Conservation (phyloP, 116 monocot species). For the Dioscorea cayenensis region DNA sequence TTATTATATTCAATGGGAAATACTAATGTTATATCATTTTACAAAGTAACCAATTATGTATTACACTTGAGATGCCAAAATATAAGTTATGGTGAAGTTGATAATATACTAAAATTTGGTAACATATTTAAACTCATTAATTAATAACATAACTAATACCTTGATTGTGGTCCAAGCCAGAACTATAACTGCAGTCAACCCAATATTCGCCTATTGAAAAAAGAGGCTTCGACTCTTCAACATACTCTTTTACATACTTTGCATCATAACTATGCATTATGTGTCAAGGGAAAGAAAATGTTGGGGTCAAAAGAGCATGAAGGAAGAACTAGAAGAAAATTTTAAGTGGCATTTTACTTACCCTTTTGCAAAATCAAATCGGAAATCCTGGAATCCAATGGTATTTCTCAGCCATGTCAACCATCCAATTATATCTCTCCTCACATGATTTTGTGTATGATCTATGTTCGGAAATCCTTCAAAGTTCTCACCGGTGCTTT, state of each 20-base stretch:
- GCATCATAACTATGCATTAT: conserved; percentile 48
- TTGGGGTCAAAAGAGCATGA: background rate
- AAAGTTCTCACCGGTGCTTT: conserved; percentile 71
- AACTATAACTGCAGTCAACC: conserved; percentile 63
- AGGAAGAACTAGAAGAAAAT: background rate
- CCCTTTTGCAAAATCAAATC: conserved; percentile 95
- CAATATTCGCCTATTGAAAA: conserved; percentile 86
- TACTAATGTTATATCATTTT: no score
- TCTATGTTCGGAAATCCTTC: conserved; percentile 77
- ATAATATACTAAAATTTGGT: no score
- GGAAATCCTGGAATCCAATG: conserved; percentile 83
- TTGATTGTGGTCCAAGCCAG: conserved; percentile 77
- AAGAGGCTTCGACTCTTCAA: conserved; percentile 62
- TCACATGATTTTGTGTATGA: conserved; percentile 69
- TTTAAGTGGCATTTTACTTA: background rate
- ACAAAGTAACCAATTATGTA: no score
- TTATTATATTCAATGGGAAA: no score
- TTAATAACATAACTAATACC: conserved; percentile 22
- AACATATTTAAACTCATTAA: conserved; percentile 1
- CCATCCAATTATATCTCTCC: conserved; percentile 67
- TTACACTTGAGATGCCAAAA: no score
- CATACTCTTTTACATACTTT: conserved; percentile 78
- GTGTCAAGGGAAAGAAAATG: background rate
- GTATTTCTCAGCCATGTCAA: conserved; percentile 54
- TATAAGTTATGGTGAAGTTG: no score